Evolutionary conservation across 495 filamentous ascomycete species (phyloP), one percentile per base, ranked within the genome.

Genomic region (Podospora pseudoanserina): DNA sequence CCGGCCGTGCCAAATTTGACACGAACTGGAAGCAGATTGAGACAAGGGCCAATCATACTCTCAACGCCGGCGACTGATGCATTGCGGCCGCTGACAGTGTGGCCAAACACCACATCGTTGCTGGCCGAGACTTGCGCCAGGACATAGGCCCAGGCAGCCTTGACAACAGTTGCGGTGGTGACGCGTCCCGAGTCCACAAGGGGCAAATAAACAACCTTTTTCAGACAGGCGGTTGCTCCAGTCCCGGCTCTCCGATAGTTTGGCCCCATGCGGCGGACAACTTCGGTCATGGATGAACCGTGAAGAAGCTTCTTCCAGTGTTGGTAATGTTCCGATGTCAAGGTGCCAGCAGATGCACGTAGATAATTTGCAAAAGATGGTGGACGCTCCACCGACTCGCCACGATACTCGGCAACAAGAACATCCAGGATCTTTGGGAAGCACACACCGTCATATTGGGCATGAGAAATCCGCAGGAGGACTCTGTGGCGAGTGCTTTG

Each of bases 361-460:
- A 89, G 79, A 68, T 87, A 88, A 44, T 81, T 83, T 34, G 85
- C 81, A 67, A 86, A 90, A 2, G 83, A 79, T 3, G 79, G 79
- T 13, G 83, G 73, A 19, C 71, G 72, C 1, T 79, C 74, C 5
- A 87, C 72, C 4, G 75, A 68, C 49, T 79, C 75, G n/a, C 83
- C 83, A 59, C 82, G 77, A 72, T 88, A 90, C 0, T 79, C 79
- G 20, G 79, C 77, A 49, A 84, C 79, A 58, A 91, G 81, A 30
- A 83, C 83, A 1, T 76, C 72, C 66, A 89, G 80, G 20, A 90
- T 86, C 64, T 78, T 81, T 0, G 87, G 82, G 20, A 91, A 77
- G 73, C 84, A 90, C 1, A 90, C 80, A 28, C 86, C 88, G 66
- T 90, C 89, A 64, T 87, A 90, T 69, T 91, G 89, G 5, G 88